Conservation (phyloP, 2,329 filamentous ascomycete genomes). For the Calycina herbarum region DNA sequence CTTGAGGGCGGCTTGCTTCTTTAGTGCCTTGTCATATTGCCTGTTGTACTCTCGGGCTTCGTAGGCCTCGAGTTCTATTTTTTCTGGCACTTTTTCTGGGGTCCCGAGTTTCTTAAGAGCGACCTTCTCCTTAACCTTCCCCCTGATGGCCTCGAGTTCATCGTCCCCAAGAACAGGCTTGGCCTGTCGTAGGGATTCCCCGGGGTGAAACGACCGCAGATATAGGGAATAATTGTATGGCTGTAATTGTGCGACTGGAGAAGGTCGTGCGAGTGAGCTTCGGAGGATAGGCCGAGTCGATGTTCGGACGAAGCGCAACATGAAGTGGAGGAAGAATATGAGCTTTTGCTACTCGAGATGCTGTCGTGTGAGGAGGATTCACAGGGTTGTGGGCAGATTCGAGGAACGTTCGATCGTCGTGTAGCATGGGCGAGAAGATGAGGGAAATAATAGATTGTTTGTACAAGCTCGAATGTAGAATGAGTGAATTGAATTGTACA, state of each 20-base stretch:
- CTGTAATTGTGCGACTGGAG: not conserved
- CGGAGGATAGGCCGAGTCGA: conserved; percentile 20
- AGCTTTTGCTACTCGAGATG: not conserved
- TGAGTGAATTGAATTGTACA: too few species aligned
- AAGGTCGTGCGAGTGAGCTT: not conserved
- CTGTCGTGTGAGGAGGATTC: not conserved
- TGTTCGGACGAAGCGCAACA: conserved; percentile 25
- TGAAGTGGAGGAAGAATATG: conserved; percentile 15
- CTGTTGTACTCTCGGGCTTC: too few species aligned
- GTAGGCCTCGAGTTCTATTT: too few species aligned
- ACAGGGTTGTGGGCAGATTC: too few species aligned
- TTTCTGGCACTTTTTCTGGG: too few species aligned
- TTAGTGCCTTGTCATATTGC: too few species aligned
- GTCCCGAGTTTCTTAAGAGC: not conserved
- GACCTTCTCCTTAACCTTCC: too few species aligned
- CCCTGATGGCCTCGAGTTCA: too few species aligned
- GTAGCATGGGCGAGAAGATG: too few species aligned
- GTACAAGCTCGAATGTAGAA: too few species aligned
- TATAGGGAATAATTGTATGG: not conserved
- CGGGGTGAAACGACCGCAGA: not conserved
- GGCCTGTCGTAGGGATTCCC: not conserved
- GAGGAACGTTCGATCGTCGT: too few species aligned
- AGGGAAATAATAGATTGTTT: not conserved
- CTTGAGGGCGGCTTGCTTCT: not conserved
- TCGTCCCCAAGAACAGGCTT: too few species aligned